Evolutionary conservation across 2,329 filamentous ascomycete species (phyloP).

Genomic region (Diaporthe batatas): DNA sequence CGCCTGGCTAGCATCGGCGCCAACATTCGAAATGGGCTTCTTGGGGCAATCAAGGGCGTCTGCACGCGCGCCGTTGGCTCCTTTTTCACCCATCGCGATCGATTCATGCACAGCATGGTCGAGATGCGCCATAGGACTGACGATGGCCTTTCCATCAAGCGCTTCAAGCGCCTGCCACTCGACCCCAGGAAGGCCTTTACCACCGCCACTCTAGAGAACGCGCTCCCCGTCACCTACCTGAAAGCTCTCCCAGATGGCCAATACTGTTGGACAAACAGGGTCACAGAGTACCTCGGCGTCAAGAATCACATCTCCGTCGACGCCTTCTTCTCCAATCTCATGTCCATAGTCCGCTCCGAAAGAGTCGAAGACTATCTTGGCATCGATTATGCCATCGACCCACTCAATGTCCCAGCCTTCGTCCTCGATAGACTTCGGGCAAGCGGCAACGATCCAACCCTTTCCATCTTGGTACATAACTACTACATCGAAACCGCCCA

Average conservation of each 20-base stretch:
- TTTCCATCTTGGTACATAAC: slow-evolving; percentile 48
- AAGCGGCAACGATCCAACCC: slow-evolving; percentile 23
- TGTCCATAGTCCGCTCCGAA: slow-evolving; percentile 16
- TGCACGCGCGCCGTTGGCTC: slow-evolving; percentile 19
- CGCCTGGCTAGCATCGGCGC: slow-evolving; percentile 23
- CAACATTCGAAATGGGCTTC: slow-evolving; percentile 23
- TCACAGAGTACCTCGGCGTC: slow-evolving; percentile 33
- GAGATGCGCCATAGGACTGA: slow-evolving; percentile 36
- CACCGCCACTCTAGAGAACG: slow-evolving; percentile 36
- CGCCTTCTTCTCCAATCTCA: slow-evolving; percentile 29
- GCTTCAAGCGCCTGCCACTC: slow-evolving; percentile 42
- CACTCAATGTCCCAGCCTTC: slow-evolving; percentile 29
- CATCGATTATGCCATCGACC: slow-evolving; percentile 33
- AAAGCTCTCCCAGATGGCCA: slow-evolving; percentile 32
- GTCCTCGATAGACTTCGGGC: slow-evolving; percentile 22
- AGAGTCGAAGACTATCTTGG: slow-evolving; percentile 27
- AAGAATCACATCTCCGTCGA: slow-evolving; percentile 27
- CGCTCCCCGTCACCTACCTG: slow-evolving; percentile 35
- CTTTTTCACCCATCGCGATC: slow-evolving; percentile 26
- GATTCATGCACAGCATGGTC: slow-evolving; percentile 26
- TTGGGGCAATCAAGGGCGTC: slow-evolving; percentile 8
- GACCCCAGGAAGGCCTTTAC: slow-evolving; percentile 26
- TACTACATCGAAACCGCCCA: slow-evolving; percentile 45
- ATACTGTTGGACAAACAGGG: slow-evolving; percentile 40
- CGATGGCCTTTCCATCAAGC: slow-evolving; percentile 42